These are phyloP conservation scores for Phalaenopsis aphrodite DNA, from an alignment of 106 monocot genomes.

Conservation along the genomic window DNA sequence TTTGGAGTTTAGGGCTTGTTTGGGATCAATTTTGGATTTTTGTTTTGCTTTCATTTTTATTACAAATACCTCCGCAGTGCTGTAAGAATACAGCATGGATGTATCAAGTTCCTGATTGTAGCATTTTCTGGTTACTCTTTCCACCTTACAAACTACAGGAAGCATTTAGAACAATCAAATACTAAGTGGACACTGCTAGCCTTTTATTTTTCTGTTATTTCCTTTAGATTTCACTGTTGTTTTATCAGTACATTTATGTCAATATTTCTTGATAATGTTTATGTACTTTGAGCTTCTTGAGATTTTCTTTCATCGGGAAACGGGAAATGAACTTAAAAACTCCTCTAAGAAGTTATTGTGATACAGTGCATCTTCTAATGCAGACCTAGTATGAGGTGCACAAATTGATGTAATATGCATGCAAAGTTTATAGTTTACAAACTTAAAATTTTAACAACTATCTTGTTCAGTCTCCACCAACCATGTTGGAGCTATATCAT, in stretches of 20 bases:
- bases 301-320: neutral
- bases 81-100: neutral
- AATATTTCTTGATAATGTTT: neutral
- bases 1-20: neutral
- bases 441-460: no score
- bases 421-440: no score
- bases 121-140: neutral
- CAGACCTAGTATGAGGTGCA: no score
- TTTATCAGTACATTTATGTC: neutral
- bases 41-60: neutral
- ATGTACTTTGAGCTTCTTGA: neutral
- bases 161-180: neutral
- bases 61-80: neutral
- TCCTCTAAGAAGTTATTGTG: neutral
- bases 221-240: neutral
- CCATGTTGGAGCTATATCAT: no score
- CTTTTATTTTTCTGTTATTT: neutral
- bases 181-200: neutral
- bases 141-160: no score
- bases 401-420: no score
- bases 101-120: neutral
- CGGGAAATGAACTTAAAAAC: neutral
- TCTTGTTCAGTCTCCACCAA: no score
- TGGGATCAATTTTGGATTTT: no score
- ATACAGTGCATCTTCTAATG: neutral